Conservation (phyloP, 441 rosid species). For the Hura crepitans region DNA sequence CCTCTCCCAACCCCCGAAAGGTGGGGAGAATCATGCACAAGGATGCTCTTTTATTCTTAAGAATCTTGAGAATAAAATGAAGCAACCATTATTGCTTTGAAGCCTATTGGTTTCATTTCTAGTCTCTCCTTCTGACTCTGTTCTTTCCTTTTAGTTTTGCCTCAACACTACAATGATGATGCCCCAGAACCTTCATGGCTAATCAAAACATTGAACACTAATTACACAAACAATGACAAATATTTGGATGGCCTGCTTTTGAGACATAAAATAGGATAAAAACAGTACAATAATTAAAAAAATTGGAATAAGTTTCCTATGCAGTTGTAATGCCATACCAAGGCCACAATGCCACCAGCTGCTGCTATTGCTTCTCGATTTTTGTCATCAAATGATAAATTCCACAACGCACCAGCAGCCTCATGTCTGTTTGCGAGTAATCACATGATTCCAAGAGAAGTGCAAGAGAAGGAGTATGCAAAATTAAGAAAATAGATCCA, state of each 20-base stretch:
- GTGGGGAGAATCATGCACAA: not conserved
- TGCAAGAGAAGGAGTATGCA: not conserved
- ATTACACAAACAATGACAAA: not conserved
- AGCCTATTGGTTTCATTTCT: not conserved
- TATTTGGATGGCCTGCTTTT: not conserved
- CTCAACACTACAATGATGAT: not conserved
- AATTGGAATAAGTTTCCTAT: not conserved
- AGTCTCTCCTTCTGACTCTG: not conserved
- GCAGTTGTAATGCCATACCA: constrained; percentile 33
- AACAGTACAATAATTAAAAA: not conserved
- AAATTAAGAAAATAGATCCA: not conserved
- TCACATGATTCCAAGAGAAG: not conserved
- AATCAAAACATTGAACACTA: not conserved
- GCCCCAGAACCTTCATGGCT: not conserved
- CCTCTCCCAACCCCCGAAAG: not conserved
- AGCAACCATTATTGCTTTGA: not conserved
- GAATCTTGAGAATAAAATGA: not conserved
- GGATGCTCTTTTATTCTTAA: too few relatives aligned
- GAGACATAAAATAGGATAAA: not conserved
- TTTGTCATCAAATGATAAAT: constrained; percentile 52
- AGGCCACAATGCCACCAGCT: constrained; percentile 51
- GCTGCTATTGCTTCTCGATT: constrained; percentile 56
- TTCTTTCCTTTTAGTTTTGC: not conserved
- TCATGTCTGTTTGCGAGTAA: constrained; percentile 38
- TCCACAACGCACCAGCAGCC: constrained; percentile 61